Evolutionary conservation across 257 asterid species (phyloP).

Genomic region (Scutellaria barbata): DNA sequence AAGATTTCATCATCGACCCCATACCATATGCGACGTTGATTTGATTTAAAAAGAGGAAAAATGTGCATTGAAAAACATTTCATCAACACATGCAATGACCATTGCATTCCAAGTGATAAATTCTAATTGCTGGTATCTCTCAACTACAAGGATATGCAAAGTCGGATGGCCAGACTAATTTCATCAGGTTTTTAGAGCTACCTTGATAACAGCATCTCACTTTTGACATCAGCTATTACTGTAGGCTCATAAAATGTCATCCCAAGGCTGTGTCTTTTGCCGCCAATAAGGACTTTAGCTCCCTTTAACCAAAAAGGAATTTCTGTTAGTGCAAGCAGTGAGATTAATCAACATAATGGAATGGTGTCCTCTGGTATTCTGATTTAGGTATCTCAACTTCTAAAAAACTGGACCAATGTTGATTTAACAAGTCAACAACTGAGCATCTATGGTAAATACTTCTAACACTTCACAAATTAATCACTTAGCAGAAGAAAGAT

Average conservation of each 20-base stretch:
- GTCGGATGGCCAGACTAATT: slow-evolving; percentile 8
- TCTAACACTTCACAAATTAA: background rate
- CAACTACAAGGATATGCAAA: slow-evolving; percentile 18
- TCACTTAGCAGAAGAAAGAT: background rate
- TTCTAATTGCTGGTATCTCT: slow-evolving; percentile 3
- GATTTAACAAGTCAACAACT: slow-evolving; percentile 2
- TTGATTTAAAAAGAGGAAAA: background rate
- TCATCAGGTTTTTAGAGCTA: slow-evolving; percentile 39
- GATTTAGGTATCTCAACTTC: slow-evolving; percentile 10
- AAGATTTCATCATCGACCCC: background rate
- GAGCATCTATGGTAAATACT: slow-evolving; percentile 19
- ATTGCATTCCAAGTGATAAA: slow-evolving; percentile 22
- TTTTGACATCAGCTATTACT: slow-evolving; percentile 75
- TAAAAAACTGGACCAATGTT: background rate
- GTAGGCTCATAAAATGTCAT: slow-evolving; percentile 94
- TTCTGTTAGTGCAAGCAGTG: slow-evolving; percentile 31
- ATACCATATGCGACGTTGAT: background rate
- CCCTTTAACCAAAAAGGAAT: slow-evolving; percentile 60
- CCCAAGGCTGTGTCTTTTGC: slow-evolving; percentile 91
- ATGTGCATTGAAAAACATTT: background rate
- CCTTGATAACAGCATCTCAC: slow-evolving; percentile 86
- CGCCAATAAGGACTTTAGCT: slow-evolving; percentile 85
- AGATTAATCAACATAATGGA: slow-evolving; percentile 12
- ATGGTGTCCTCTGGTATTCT: slow-evolving; percentile 12
- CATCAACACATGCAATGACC: slow-evolving; percentile 14